These are phyloP conservation scores for Staphylotrichum longicolle DNA, from an alignment of 495 filamentous ascomycete species.

Conservation along the genomic window DNA sequence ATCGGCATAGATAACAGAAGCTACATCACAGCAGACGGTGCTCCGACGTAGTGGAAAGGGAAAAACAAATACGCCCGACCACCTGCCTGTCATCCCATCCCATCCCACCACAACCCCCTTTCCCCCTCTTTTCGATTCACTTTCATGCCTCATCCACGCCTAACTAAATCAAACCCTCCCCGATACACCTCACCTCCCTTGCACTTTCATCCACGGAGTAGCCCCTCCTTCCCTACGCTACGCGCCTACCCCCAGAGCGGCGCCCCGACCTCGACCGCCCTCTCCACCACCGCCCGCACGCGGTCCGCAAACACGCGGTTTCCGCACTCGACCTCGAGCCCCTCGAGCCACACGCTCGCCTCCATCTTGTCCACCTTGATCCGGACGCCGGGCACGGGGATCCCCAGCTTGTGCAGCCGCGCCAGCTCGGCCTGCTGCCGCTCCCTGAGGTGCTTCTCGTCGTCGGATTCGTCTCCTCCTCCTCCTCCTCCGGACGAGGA, in stretches of 20 bases:
- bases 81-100: no score
- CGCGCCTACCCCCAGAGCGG: constrained; percentile 55
- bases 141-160: no score
- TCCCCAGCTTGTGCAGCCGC: constrained; percentile 72
- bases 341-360: constrained; percentile 88
- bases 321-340: constrained; percentile 80
- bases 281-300: constrained; percentile 83
- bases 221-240: not conserved
- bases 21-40: no score
- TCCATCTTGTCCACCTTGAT: constrained; percentile 86
- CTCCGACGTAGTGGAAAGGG: no score
- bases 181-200: not conserved
- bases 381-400: constrained; percentile 82
- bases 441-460: constrained; percentile 30
- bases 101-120: not conserved
- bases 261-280: constrained; percentile 86
- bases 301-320: constrained; percentile 72
- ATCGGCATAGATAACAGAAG: no score
- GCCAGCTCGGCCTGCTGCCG: constrained; percentile 55
- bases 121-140: no score
- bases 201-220: no score
- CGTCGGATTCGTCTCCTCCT: constrained; percentile 32
- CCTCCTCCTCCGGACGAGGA: not conserved
- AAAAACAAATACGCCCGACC: no score
- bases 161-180: not conserved